phyloP scores from a whole-genome alignment of 2,329 filamentous ascomycete genomes.

The Cladosporium sp. region DNA sequence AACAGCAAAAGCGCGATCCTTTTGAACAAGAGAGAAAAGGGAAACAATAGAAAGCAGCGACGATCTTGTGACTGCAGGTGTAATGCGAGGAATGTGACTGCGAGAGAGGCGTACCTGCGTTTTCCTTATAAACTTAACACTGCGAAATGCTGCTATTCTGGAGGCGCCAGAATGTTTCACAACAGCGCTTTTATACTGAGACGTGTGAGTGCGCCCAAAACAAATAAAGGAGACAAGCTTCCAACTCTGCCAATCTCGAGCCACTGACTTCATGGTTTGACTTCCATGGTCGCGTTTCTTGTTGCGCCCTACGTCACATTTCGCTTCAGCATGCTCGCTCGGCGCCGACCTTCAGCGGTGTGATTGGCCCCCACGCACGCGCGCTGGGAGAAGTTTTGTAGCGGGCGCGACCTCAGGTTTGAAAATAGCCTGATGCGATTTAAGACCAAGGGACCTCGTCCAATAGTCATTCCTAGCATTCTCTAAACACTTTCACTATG shows the following conservation, averaged over 20 bases:
- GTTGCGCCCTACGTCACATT: background rate
- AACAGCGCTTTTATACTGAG: too few species aligned
- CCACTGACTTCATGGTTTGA: too few species aligned
- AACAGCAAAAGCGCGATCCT: background rate
- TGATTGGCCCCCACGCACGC: constrained; percentile 4
- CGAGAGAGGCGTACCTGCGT: background rate
- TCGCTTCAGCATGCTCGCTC: too few species aligned
- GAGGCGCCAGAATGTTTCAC: too few species aligned
- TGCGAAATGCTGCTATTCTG: too few species aligned
- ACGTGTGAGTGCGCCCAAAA: background rate
- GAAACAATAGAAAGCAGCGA: background rate
- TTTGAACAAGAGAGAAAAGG: background rate
- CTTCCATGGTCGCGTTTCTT: background rate
- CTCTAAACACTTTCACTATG: constrained; percentile 21
- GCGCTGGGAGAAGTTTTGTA: constrained; percentile 10
- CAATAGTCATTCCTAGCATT: constrained; percentile 1
- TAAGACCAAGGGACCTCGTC: background rate
- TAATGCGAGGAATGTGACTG: background rate
- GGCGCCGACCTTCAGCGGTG: too few species aligned
- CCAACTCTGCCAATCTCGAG: background rate
- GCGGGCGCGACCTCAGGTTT: constrained; percentile 9
- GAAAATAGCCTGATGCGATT: background rate
- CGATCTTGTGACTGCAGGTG: background rate
- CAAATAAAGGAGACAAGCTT: constrained; percentile 8
- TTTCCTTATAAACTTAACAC: background rate